Conservation (phyloP, 192 early-diverging fungal species). For the Cladochytrium replicatum region DNA sequence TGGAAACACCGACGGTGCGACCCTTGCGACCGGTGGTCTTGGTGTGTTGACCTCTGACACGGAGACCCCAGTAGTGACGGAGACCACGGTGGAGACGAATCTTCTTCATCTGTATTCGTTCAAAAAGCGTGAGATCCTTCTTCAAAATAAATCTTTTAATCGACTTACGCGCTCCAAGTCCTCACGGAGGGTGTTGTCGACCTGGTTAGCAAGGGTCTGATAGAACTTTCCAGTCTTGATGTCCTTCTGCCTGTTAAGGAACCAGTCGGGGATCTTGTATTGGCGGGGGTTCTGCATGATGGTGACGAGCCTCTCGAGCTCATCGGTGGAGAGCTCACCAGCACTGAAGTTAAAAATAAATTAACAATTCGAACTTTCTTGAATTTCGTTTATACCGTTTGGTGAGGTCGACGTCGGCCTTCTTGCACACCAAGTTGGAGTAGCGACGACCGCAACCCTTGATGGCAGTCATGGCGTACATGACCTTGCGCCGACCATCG, state of each 20-base stretch:
- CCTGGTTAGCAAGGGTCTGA: conserved; percentile 86
- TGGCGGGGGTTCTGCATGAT: conserved; percentile 99
- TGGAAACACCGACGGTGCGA: conserved; percentile 93
- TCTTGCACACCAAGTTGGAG: conserved; percentile 98
- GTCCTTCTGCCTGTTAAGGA: conserved; percentile 99
- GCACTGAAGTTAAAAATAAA: conserved; percentile 47
- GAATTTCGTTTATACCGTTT: conserved; percentile 64
- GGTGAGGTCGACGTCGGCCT: conserved; percentile 94
- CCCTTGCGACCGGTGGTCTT: conserved; percentile 98
- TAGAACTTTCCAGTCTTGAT: conserved; percentile 89
- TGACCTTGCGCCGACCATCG: conserved; percentile 87
- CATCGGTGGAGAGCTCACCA: conserved; percentile 94
- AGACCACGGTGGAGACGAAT: conserved; percentile 98
- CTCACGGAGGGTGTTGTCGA: conserved; percentile 97
- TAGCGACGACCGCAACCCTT: conserved; percentile 98
- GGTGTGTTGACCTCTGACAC: conserved; percentile 99
- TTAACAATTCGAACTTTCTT: conserved; percentile 4
- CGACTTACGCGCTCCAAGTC: conserved; percentile 77
- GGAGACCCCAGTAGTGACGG: conserved; percentile 96
- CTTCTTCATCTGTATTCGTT: conserved; percentile 74
- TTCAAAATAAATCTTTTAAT: conserved; percentile 11
- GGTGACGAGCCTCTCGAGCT: conserved; percentile 94
- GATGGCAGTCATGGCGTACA: conserved; percentile 93
- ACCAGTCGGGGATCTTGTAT: conserved; percentile 99
- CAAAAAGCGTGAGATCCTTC: conserved; percentile 6